phyloP scores from a whole-genome alignment of 1,284 basidiomycete genomes.

The Ganoderma lingzhi region DNA sequence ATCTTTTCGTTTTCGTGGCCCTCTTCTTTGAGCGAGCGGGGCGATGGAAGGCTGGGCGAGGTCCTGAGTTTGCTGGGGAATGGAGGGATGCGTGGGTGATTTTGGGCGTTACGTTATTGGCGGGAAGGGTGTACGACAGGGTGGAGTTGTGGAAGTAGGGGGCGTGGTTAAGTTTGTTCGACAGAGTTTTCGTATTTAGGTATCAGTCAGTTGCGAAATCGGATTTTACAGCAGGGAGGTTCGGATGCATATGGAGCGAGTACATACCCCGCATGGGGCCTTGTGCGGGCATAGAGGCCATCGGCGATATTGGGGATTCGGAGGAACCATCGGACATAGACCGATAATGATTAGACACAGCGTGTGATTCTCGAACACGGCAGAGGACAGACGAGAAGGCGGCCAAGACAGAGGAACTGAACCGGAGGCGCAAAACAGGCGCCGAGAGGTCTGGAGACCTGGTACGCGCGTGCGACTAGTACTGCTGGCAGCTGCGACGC shows the following conservation, averaged over 20 bases:
- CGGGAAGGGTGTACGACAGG: not conserved
- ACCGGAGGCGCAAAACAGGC: not conserved
- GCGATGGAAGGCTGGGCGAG: conserved; percentile 6
- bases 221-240: not conserved
- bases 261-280: not conserved
- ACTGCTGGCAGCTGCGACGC: too few species aligned
- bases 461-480: conserved; percentile 11
- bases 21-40: conserved; percentile 3
- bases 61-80: conserved; percentile 8
- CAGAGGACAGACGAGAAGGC: not conserved
- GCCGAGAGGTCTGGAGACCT: conserved; percentile 21
- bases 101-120: not conserved
- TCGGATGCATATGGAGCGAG: not conserved
- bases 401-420: not conserved
- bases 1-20: not conserved
- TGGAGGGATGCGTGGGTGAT: conserved; percentile 11
- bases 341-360: not conserved
- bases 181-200: not conserved
- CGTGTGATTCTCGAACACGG: not conserved
- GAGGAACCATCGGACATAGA: conserved; percentile 11
- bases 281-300: conserved; percentile 21
- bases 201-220: not conserved
- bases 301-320: conserved; percentile 19
- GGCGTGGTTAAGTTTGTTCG: conserved; percentile 4
- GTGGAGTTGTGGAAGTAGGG: not conserved